Base-by-base conservation (phyloP, 2,329 filamentous ascomycete species). In the Lithohypha guttulata region DNA sequence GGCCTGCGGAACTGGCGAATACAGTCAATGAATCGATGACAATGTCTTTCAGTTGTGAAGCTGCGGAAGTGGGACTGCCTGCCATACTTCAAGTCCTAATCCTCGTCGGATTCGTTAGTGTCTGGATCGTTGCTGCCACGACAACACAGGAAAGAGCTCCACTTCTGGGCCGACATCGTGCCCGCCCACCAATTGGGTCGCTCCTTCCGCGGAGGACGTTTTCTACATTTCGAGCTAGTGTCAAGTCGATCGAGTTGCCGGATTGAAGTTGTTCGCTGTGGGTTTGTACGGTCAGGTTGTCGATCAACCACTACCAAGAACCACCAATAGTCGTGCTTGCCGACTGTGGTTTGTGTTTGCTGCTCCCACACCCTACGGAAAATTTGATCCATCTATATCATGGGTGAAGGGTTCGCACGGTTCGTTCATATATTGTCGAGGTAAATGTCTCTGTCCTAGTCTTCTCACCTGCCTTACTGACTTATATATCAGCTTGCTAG, bases 401-500 rank as follows among this genome's bases (percentile, higher is more conserved):
- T 32, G 35, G 29, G 29, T 17, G 41, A 46, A n/a, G 42, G 45
- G 33, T 13, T 36, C 28, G 41, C 28, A 22, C 29, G 19, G 15
- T 60, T 66, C 40, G 48, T 60, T 25, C 59, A 50, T 43, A 60
- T 59, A 13, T 43, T 66, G 27, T 67, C 64, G 21, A 61, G 61
- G 63, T 66, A 59, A 41, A 49, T 51, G 22, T 18, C 13, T 17
- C 17, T 23, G 13, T 32, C 21, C 22, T 9, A 34, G 17, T 21
- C n/a, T 19, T 41, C 46, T 47, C 53, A 39, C 55, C 53, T 29
- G 26, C 35, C 2, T 25, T 2, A 31, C 35, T 39, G 19, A 39
- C n/a, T 17, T 39, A 13, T 4, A 13, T 6, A 38, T 26, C 35
- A 70, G 66, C 54, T 55, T 81, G 21, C 74, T 83, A 51, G 82